Base-by-base conservation (phyloP, 495 filamentous ascomycete genomes). In the Penicillium turbatum region DNA sequence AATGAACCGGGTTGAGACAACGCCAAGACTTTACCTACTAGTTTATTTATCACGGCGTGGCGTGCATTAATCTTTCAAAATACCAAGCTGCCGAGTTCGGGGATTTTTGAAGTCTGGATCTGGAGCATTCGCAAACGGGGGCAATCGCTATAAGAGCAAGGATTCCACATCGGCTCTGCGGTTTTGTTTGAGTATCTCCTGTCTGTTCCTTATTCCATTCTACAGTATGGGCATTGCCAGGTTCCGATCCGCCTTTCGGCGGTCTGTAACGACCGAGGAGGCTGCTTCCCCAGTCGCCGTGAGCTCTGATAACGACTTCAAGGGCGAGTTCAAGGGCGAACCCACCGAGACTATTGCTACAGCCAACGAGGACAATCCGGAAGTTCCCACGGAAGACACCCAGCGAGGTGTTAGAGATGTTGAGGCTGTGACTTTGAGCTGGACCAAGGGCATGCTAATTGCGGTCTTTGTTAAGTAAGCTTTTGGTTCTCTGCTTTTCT, bases 351-450 rank as follows among this genome's bases (percentile, higher is more conserved):
- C 27, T 11, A 51, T 55, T 10, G 21, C 30, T 40, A 17, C 41
- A 19, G 31, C 26, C 15, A 42, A 40, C 3, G 38, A 17, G 10
- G 27, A 60, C 13, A 40, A 48, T 38, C 26, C 41, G 24, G 31
- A 51, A 17, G 7, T 54, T 19, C 52, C 58, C 7, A 58, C 53
- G 16, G 57, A 73, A 34, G 51, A 59, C 19, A 49, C 57, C 6
- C 73, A 77, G 47, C 60, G 57, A 34, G 77, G 78, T 64, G 78
- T 81, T 27, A 61, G 61, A 15, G 63, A 70, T 41, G 64, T 72
- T 12, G 70, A 79, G 52, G 77, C 76, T 7, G 64, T 73, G 17
- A 75, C 74, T 17, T 51, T 62, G 48, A 66, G 68, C 6, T 79
- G 77, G 77, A 71, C 66, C 0, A 69, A 61, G 53, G 47, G 41